These are phyloP conservation scores for Ogataea methanolica DNA, from an alignment of 805 yeast genomes.

Conservation along the genomic window DNA sequence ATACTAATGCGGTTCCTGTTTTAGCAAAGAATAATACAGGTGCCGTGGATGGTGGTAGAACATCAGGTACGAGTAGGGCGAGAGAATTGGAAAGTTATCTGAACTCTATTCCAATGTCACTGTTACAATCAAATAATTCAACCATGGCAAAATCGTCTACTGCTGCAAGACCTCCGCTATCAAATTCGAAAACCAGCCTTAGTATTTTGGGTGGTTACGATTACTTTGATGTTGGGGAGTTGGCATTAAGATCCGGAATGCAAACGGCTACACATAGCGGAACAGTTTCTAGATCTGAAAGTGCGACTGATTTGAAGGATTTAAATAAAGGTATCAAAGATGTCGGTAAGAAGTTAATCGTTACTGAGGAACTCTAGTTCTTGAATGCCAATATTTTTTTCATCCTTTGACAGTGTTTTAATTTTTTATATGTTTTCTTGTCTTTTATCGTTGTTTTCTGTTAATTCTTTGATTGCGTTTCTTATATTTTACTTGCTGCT, in stretches of 20 bases:
- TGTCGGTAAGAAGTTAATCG: constrained; percentile 22
- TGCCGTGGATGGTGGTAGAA: constrained; percentile 2
- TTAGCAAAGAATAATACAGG: neutral
- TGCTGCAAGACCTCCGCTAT: constrained; percentile 1
- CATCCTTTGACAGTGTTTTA: neutral
- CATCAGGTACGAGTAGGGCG: constrained; percentile 14
- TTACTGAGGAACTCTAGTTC: constrained; percentile 19
- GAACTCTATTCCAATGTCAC: constrained; percentile 30
- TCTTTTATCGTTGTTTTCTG: no score
- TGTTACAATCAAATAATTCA: constrained; percentile 27
- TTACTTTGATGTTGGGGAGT: constrained; percentile 54
- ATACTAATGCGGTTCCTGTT: constrained; percentile 1
- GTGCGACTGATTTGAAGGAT: constrained; percentile 16
- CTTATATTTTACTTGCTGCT: no score
- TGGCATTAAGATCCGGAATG: constrained; percentile 40
- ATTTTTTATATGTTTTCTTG: neutral
- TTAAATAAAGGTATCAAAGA: constrained; percentile 2
- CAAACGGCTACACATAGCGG: constrained; percentile 25
- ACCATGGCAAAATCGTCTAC: neutral
- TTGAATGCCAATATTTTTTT: neutral
- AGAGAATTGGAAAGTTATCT: constrained; percentile 23
- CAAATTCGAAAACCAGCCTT: constrained; percentile 15
- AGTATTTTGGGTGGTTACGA: constrained; percentile 55
- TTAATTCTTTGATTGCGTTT: no score
- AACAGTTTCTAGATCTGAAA: constrained; percentile 24